Evolutionary conservation across 2,329 filamentous ascomycete species (phyloP), one percentile per base, ranked within the genome.

Genomic region (Coleophoma cylindrospora): DNA sequence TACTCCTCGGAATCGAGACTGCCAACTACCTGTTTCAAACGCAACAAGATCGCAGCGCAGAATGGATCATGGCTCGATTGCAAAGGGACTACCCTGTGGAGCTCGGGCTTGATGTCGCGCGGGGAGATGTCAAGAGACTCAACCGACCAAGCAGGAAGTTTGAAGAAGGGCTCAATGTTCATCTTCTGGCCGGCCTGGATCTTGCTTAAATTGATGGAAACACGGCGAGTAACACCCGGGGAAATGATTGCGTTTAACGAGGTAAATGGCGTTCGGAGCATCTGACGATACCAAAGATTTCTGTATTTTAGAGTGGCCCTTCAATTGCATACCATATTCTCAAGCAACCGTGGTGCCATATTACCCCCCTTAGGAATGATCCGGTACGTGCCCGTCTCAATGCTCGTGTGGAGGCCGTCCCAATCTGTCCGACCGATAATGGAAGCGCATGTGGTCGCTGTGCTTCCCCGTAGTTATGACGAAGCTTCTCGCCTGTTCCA

Each of bases 1-100:
- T 44, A 44, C 22, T 44, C 8, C 32, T 51, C 38, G 49, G 41
- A 15, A 40, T 51, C 14, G 49, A 51, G n/a, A 48, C 49, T 7
- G 38, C 45, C 33, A 48, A 48, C 14, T 40, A 34, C 22, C 27
- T 51, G n/a, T 38, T 51, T 14, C 32, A 32, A 8, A 19, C 33
- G 9, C 32, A 51, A 14, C 45, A 44, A 33, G 40, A 34, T 21
- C 15, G 41, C n/a, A 32, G 48, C 15, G 49, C 49, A 13, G 17
- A 21, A 11, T 51, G 49, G 49, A 32, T 51, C 33, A 22, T 51
- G 6, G 21, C 17, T 7, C 43, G 47, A 19, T 47, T 51, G 4
- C 45, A 51, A 40, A 34, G 32, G n/a, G 14, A 41, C 40, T 51
- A 43, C 32, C 38, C 49, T 15, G 40, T 34, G n/a, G 41, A 44